A percentile compares a stretch with the other conserved stretches of the same genome.
These are phyloP conservation scores for Nicotiana attenuata DNA, from an alignment of 257 asterid genomes.

Conservation along the genomic window DNA sequence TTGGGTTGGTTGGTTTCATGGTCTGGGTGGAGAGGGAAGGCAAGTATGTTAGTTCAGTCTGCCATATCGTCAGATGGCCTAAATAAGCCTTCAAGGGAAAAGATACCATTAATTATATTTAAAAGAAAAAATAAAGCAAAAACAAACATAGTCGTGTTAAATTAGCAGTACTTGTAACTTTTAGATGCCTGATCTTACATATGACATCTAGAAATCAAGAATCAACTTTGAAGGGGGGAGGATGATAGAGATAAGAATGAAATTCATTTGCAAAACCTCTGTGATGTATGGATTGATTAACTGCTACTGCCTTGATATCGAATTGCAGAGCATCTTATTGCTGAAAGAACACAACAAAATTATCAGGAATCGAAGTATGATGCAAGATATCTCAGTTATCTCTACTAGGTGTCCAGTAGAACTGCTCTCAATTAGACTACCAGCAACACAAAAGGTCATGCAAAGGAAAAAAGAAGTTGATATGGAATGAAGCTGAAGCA, in stretches of 20 bases:
- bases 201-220: background rate
- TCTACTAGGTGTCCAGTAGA: background rate
- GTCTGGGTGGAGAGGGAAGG: too few species aligned
- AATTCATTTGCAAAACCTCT: background rate
- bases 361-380: background rate
- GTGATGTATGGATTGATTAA: background rate
- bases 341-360: conserved; percentile 3
- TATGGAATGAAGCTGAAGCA: background rate
- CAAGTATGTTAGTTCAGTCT: background rate
- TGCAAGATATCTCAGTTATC: background rate
- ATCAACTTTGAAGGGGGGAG: background rate
- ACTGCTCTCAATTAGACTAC: background rate
- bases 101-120: background rate
- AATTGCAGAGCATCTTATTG: background rate
- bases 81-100: background rate
- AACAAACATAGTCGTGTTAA: background rate
- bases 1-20: background rate
- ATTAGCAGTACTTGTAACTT: background rate
- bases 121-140: background rate
- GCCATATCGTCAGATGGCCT: background rate
- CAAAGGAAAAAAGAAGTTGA: background rate
- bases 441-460: too few species aligned
- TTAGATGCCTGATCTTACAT: background rate
- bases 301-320: background rate
- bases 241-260: background rate